phyloP scores from a whole-genome alignment of 352 stramenopile species.

The Globisporangium cederbergense region DNA sequence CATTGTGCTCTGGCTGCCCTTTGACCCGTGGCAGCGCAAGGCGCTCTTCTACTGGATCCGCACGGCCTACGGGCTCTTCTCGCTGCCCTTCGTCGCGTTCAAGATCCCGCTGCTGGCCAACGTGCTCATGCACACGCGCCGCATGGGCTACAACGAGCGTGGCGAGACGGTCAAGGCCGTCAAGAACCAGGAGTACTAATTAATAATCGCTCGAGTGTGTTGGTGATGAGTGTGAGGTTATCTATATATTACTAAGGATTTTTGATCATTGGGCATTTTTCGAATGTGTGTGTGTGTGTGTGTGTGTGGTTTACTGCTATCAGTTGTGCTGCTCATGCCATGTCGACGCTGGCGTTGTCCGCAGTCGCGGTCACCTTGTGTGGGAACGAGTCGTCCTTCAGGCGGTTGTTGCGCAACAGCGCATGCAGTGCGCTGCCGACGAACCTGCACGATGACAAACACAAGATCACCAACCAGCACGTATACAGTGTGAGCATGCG shows the following conservation, averaged over 20 bases:
- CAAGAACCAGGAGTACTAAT: constrained; percentile 21
- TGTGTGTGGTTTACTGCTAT: background rate
- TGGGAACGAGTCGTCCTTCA: constrained; percentile 57
- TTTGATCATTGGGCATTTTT: background rate
- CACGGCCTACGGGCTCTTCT: constrained; percentile 81
- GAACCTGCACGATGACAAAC: constrained; percentile 16
- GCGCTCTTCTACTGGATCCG: constrained; percentile 87
- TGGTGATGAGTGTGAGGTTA: background rate
- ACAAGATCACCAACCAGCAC: background rate
- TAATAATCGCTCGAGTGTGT: background rate
- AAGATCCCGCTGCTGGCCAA: constrained; percentile 84
- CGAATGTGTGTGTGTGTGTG: background rate
- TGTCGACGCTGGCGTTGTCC: constrained; percentile 25
- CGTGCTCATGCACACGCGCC: constrained; percentile 77
- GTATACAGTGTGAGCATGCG: background rate
- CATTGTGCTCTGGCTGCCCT: constrained; percentile 62
- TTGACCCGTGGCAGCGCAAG: constrained; percentile 75
- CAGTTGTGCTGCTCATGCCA: constrained; percentile 31
- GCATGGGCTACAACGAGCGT: constrained; percentile 82
- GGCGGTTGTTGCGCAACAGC: constrained; percentile 56
- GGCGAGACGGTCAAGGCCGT: constrained; percentile 66
- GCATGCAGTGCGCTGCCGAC: constrained; percentile 47
- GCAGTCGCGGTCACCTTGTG: constrained; percentile 19
- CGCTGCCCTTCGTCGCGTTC: constrained; percentile 85
- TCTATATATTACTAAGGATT: constrained; percentile 15